A percentile compares a stretch with the other conserved stretches of the same genome.
These are phyloP conservation scores for Zymoseptoria passerinii DNA, from an alignment of 2,329 filamentous ascomycete genomes.

Conservation along the genomic window DNA sequence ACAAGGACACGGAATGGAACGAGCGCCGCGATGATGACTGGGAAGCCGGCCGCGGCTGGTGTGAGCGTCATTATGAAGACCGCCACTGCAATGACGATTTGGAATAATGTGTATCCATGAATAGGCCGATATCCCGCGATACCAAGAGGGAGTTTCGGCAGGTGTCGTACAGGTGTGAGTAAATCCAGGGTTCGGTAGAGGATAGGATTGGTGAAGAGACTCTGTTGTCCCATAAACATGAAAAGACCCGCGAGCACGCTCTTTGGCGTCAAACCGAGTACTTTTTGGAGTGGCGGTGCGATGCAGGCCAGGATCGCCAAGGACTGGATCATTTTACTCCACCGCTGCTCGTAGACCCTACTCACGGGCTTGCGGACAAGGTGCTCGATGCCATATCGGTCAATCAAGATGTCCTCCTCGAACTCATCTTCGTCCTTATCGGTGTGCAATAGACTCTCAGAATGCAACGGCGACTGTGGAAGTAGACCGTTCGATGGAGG, in stretches of 20 bases:
- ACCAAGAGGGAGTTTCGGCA: slow-evolving; percentile 19
- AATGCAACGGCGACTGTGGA: slow-evolving; percentile 58
- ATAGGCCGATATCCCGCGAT: slow-evolving; percentile 42
- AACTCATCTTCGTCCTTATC: slow-evolving; percentile 28
- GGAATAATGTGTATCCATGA: slow-evolving; percentile 51
- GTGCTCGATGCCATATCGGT: slow-evolving; percentile 31
- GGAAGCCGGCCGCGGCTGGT: slow-evolving; percentile 54
- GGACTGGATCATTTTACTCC: slow-evolving; percentile 55
- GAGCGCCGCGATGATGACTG: slow-evolving; percentile 55
- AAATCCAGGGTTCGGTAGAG: slow-evolving; percentile 50
- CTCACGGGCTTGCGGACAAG: slow-evolving; percentile 28
- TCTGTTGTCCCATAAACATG: slow-evolving; percentile 62
- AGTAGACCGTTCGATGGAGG: slow-evolving; percentile 59
- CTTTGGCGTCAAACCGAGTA: slow-evolving; percentile 56
- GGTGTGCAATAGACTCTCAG: slow-evolving; percentile 52
- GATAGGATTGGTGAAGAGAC: slow-evolving; percentile 55
- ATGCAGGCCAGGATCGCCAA: slow-evolving; percentile 52
- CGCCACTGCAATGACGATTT: slow-evolving; percentile 50
- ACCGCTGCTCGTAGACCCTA: slow-evolving; percentile 56
- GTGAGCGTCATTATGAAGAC: slow-evolving; percentile 59
- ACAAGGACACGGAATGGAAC: slow-evolving; percentile 53
- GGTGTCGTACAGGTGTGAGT: slow-evolving; percentile 43
- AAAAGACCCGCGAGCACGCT: slow-evolving; percentile 58
- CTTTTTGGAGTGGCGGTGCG: slow-evolving; percentile 55
- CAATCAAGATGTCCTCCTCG: slow-evolving; percentile 34